Percentiles rank a stretch among this genome's conserved stretches.
These are phyloP conservation scores for Lagenidium sp. DNA, from an alignment of 352 stramenopile genomes.

Conservation along the genomic window DNA sequence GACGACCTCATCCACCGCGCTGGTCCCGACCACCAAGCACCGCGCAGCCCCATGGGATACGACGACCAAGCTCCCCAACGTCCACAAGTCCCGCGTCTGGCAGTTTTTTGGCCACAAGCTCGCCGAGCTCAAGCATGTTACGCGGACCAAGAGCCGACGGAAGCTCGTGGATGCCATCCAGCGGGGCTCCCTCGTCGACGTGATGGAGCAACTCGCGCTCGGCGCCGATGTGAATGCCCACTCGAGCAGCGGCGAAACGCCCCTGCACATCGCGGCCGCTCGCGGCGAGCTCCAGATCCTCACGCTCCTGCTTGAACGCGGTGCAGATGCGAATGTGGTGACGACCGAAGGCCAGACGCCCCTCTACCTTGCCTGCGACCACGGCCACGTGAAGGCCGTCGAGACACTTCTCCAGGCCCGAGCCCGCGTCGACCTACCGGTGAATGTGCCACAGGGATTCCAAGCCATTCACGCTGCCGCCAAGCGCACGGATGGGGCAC, in stretches of 20 bases:
- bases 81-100: conserved; percentile 43
- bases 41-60: background rate
- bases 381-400: conserved; percentile 41
- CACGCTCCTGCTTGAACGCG: conserved; percentile 55
- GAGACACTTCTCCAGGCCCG: conserved; percentile 54
- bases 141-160: conserved; percentile 34
- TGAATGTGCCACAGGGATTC: conserved; percentile 29
- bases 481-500: conserved; percentile 38
- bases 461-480: conserved; percentile 53
- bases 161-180: conserved; percentile 54
- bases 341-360: conserved; percentile 43
- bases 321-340: conserved; percentile 43
- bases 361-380: conserved; percentile 50
- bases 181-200: conserved; percentile 36
- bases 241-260: conserved; percentile 39
- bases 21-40: conserved; percentile 38
- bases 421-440: conserved; percentile 25
- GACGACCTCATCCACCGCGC: conserved; percentile 17
- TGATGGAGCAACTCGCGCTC: conserved; percentile 51
- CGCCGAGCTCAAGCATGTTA: conserved; percentile 47
- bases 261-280: conserved; percentile 45
- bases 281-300: conserved; percentile 53
- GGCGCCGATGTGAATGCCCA: conserved; percentile 44
- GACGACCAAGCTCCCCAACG: conserved; percentile 8
- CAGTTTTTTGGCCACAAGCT: conserved; percentile 71